Base-by-base conservation (phyloP, 495 filamentous ascomycete genomes). In the Xylaria castorea region DNA sequence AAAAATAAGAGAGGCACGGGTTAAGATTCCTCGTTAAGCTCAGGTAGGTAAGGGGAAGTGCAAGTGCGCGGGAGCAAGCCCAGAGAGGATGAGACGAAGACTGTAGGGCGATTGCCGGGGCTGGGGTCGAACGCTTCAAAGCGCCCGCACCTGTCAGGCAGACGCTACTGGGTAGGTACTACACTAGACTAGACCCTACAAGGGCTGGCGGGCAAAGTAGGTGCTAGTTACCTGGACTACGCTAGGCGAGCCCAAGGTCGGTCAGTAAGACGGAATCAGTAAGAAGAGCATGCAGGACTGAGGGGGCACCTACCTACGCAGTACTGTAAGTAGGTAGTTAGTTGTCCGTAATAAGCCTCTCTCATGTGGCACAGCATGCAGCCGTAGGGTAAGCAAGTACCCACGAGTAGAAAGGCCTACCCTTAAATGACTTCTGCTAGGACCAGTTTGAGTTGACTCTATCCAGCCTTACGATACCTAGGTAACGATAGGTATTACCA, bases 21-120 rank as follows among this genome's bases (percentile, higher is more conserved):
- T 67, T 2, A 6, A 22, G 32, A 67, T 16, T 40, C 40, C 30
- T 51, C 30, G 64, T 66, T 22, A 42, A 63, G 60, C n/a, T 6
- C 60, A 27, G n/a, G 12, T 64, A 64, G 30, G 22, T 64, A 64
- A 64, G 61, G 36, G 61, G 61, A 36, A 42, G 67, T n/a, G 57
- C 30, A 36, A 42, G 67, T n/a, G 57, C 30, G 53, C 66, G 58
- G 66, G 67, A 70, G 55, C 67, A 62, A 36, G 57, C 18, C 12
- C 14, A 40, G 38, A 46, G 27, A 50, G 38, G 53, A 20, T 70
- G 55, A 70, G 67, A 70, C 67, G 55, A 50, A 34, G 25, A 50
- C 22, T 38, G 67, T 62, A 60, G 67, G 67, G 55, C 42, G 40
- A 44, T 70, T 61, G 67, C 55, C 67, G 55, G 67, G 67, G 38